These are phyloP conservation scores for Olyra latifolia DNA, from an alignment of 176 grass and related monocot species.

Conservation along the genomic window DNA sequence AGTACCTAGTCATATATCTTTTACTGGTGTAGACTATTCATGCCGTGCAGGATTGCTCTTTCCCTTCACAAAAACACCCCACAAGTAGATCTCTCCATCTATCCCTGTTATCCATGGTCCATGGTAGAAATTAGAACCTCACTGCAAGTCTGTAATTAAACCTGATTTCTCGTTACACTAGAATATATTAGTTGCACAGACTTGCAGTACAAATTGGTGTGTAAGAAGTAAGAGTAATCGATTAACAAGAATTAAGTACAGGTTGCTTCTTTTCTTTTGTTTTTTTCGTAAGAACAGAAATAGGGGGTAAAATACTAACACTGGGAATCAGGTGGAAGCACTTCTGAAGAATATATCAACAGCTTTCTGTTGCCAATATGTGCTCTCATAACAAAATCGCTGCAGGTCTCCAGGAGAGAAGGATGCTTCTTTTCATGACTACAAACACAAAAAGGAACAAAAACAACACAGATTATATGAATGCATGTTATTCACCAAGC, in stretches of 20 bases:
- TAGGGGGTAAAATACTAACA: constrained; percentile 23
- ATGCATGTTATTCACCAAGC: not conserved
- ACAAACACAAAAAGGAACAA: not conserved
- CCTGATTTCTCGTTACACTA: not conserved
- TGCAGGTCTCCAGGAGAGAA: not conserved
- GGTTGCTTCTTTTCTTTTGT: not conserved
- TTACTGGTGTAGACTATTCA: not conserved
- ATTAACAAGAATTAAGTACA: not conserved
- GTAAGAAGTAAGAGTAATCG: not conserved
- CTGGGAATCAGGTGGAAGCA: constrained; percentile 40
- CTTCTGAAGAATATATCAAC: constrained; percentile 46
- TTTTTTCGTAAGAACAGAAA: constrained; percentile 11
- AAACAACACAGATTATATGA: not conserved
- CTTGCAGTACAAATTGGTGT: not conserved
- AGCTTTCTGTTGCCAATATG: constrained; percentile 34
- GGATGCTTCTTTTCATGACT: constrained; percentile 31
- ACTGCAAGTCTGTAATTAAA: not conserved
- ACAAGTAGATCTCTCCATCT: constrained; percentile 22
- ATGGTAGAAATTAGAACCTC: not conserved
- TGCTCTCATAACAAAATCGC: constrained; percentile 39
- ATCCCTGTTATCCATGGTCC: constrained; percentile 25
- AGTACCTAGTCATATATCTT: not conserved
- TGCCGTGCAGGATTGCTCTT: not conserved
- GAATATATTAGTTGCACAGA: not conserved
- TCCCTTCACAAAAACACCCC: constrained; percentile 22